Conservation (phyloP, 2,329 filamentous ascomycete genomes). For the Cylindrodendrum hubeiense region DNA sequence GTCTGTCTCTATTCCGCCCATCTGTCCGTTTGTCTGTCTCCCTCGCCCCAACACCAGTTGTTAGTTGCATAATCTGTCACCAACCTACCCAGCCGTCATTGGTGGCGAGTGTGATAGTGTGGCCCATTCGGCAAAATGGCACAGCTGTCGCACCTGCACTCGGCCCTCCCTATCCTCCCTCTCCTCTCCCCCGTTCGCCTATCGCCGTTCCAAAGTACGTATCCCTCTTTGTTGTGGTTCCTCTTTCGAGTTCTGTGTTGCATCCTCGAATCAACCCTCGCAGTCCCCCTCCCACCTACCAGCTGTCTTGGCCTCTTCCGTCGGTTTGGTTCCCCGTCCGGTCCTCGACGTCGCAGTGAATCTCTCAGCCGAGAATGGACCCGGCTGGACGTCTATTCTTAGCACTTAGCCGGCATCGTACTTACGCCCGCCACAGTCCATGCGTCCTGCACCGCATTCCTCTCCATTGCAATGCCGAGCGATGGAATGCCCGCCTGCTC, state of each 20-base stretch:
- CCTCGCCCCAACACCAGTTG: neutral
- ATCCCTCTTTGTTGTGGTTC: neutral
- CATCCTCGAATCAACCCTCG: neutral
- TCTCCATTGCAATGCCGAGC: neutral
- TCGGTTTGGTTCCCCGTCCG: neutral
- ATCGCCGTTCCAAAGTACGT: neutral
- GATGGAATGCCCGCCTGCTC: neutral
- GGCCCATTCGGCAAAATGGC: conserved; percentile 1
- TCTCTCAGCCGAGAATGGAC: neutral
- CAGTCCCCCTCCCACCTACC: neutral
- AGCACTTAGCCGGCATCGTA: neutral
- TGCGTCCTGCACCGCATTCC: neutral
- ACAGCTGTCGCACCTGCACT: neutral
- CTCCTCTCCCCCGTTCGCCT: neutral
- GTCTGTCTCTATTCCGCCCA: neutral
- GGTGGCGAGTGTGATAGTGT: neutral
- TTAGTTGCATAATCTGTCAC: conserved; percentile 1
- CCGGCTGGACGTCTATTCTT: conserved; percentile 18
- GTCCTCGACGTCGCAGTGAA: neutral
- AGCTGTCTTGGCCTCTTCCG: neutral
- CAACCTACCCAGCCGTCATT: neutral
- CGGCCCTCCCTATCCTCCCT: neutral
- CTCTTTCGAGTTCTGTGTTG: neutral
- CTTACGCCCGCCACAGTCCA: conserved; percentile 6
- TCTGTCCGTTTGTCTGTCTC: neutral